These are phyloP conservation scores for Alternaria longipes DNA, from an alignment of 2,329 filamentous ascomycete species.

Conservation along the genomic window DNA sequence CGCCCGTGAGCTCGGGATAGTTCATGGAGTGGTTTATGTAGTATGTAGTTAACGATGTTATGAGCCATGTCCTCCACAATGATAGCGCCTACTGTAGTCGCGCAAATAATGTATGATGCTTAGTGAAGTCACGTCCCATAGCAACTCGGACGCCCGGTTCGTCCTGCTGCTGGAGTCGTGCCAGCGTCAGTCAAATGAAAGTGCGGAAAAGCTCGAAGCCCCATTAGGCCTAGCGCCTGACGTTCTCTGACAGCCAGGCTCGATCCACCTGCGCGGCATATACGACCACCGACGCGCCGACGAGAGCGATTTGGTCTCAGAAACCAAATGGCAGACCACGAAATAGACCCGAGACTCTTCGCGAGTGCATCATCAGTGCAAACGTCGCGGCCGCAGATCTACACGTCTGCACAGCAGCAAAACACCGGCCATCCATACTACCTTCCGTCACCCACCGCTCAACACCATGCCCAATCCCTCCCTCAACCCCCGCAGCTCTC, in stretches of 20 bases:
- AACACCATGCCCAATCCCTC: conserved; percentile 27
- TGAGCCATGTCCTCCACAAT: background rate
- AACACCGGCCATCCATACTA: conserved; percentile 44
- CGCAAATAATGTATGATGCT: background rate
- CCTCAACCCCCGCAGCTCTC: conserved; percentile 15
- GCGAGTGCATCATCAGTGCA: conserved; percentile 32
- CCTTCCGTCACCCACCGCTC: conserved; percentile 35
- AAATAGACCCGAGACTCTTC: conserved; percentile 46
- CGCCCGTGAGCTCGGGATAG: conserved; percentile 81
- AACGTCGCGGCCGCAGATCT: conserved; percentile 37
- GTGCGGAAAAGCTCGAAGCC: background rate
- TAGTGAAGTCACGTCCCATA: background rate
- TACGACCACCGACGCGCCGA: conserved; percentile 35
- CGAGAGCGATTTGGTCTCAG: background rate
- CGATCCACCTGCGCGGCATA: conserved; percentile 9
- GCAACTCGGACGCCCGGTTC: background rate
- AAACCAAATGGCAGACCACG: conserved; percentile 36
- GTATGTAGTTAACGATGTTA: background rate
- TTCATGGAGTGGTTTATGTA: background rate
- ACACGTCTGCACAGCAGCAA: conserved; percentile 37
- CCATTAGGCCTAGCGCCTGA: background rate
- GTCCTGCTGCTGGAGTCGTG: background rate
- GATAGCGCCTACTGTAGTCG: background rate
- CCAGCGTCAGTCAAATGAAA: background rate
- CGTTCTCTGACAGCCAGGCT: background rate